phyloP scores from a whole-genome alignment of 441 rosid species.

The Heliophila coronopifolia region DNA sequence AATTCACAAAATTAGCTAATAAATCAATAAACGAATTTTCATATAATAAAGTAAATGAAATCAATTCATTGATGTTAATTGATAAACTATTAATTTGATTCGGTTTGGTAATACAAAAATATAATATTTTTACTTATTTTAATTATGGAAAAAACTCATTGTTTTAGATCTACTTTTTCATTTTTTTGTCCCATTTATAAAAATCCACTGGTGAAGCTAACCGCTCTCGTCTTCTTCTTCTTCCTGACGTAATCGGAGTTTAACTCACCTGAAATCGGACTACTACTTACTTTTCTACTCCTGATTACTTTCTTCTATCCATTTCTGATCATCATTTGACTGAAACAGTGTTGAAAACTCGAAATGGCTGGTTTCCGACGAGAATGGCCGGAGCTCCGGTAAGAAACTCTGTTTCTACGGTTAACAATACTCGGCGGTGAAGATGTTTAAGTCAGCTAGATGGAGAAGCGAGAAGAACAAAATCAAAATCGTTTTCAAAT shows the following conservation, averaged over 20 bases:
- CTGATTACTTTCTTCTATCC: not conserved
- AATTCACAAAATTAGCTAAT: no score
- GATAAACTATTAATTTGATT: no score
- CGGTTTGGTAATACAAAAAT: no score
- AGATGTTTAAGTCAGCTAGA: slow-evolving; percentile 81
- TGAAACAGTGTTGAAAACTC: slow-evolving; percentile 21
- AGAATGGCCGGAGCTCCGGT: slow-evolving; percentile 33
- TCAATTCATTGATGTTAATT: no score
- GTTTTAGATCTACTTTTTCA: no score
- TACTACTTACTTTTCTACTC: not conserved
- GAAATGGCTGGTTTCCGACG: slow-evolving; percentile 28
- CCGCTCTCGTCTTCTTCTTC: no score
- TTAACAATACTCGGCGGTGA: slow-evolving; percentile 36
- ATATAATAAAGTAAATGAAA: no score
- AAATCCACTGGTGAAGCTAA: no score
- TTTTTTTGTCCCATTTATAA: no score
- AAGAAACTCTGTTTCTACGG: slow-evolving; percentile 14
- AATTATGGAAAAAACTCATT: no score
- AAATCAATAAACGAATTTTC: no score
- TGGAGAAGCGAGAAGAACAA: slow-evolving; percentile 83
- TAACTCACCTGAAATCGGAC: not conserved
- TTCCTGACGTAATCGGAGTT: slow-evolving; percentile 3
- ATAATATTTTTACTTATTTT: no score
- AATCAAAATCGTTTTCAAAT: slow-evolving; percentile 68
- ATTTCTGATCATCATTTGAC: slow-evolving; percentile 3